These are phyloP conservation scores for Bruguiera hainesii DNA, from an alignment of 441 rosid genomes.

Conservation along the genomic window DNA sequence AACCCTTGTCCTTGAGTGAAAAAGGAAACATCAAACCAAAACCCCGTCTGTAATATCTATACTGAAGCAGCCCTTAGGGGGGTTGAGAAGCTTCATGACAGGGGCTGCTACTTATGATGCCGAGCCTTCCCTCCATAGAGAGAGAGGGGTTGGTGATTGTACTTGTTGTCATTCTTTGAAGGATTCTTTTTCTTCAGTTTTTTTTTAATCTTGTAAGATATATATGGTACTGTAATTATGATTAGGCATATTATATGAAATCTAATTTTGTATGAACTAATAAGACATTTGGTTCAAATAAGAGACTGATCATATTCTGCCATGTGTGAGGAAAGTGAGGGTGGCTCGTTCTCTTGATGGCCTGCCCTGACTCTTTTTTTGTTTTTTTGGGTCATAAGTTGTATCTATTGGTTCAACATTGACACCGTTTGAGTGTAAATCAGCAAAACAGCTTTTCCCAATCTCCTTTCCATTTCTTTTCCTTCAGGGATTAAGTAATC, in stretches of 20 bases:
- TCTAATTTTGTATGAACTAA: slow-evolving; percentile 23
- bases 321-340: not conserved
- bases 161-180: not conserved
- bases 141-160: not conserved
- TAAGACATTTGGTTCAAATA: slow-evolving; percentile 23
- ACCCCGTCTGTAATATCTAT: not conserved
- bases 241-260: slow-evolving; percentile 16
- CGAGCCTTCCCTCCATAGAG: slow-evolving; percentile 1
- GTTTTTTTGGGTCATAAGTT: too few species aligned
- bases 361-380: too few species aligned
- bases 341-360: too few species aligned
- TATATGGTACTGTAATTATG: slow-evolving; percentile 12
- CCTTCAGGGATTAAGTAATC: too few species aligned
- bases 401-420: too few species aligned
- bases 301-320: not conserved
- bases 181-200: slow-evolving; percentile 31
- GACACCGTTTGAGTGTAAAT: too few species aligned
- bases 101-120: slow-evolving; percentile 2
- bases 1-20: not conserved
- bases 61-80: not conserved
- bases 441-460: too few species aligned
- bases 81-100: slow-evolving; percentile 1
- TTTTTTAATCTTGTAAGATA: slow-evolving; percentile 28
- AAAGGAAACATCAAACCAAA: not conserved
- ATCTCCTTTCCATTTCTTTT: too few species aligned